Conservation (phyloP, 1,284 basidiomycete genomes). For the Ganoderma meredithae region DNA sequence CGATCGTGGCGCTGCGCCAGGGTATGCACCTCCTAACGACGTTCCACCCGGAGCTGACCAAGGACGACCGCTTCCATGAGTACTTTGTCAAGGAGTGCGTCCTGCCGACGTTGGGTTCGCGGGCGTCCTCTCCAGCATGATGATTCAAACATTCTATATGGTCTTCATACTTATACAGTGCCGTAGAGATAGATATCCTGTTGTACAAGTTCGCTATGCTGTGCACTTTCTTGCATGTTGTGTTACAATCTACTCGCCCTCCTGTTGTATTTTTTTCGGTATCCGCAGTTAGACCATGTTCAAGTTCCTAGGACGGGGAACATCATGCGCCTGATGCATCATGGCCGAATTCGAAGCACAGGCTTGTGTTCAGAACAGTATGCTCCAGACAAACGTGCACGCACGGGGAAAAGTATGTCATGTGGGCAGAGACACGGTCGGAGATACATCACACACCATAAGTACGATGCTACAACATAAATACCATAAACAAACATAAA, state of each 20-base stretch:
- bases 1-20: constrained; percentile 88
- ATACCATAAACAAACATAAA: too few relatives aligned
- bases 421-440: too few relatives aligned
- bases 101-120: constrained; percentile 41
- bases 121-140: constrained; percentile 27
- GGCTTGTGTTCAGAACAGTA: too few relatives aligned
- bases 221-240: neutral
- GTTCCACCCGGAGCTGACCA: constrained; percentile 95
- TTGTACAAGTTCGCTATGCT: neutral
- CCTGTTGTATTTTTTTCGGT: neutral
- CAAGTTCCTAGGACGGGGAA: neutral
- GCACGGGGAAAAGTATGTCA: too few relatives aligned
- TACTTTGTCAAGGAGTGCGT: constrained; percentile 82
- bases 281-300: neutral
- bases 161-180: neutral
- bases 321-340: too few relatives aligned
- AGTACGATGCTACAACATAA: constrained; percentile 2
- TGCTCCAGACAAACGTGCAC: too few relatives aligned
- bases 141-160: constrained; percentile 4
- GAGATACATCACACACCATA: neutral
- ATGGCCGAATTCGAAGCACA: too few relatives aligned
- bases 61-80: constrained; percentile 89
- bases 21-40: constrained; percentile 88
- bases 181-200: constrained; percentile 10
- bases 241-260: neutral